Conservation (phyloP, 352 stramenopile genomes). For the Phytophthora aleatoria region DNA sequence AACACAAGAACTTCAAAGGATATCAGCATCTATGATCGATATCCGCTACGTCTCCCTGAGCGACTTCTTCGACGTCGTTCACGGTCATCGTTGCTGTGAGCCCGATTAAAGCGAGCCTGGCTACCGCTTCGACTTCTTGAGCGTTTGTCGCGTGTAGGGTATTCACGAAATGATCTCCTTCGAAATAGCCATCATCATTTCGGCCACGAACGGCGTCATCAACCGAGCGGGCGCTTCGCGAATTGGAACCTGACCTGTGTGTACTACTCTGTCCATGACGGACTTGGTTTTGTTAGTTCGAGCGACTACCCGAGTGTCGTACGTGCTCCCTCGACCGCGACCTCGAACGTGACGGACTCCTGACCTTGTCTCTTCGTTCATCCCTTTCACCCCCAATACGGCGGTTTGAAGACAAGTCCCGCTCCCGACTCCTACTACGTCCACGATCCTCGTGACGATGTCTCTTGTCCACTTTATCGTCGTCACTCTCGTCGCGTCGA, state of each 20-base stretch:
- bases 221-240: not conserved
- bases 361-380: not conserved
- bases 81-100: not conserved
- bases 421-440: conserved; percentile 6
- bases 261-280: not conserved
- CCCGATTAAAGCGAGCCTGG: not conserved
- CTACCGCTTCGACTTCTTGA: conserved; percentile 17
- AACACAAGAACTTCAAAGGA: conserved; percentile 83
- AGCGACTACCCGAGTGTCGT: not conserved
- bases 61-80: not conserved
- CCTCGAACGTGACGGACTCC: conserved; percentile 9
- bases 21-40: conserved; percentile 5
- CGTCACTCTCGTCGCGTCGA: not conserved
- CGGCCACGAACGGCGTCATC: not conserved
- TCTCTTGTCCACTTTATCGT: conserved; percentile 32
- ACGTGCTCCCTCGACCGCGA: conserved; percentile 14
- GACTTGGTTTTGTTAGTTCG: not conserved
- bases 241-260: conserved; percentile 6
- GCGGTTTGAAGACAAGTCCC: not conserved
- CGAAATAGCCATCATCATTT: conserved; percentile 1
- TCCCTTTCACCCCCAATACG: not conserved
- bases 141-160: conserved; percentile 4
- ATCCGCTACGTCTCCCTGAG: not conserved
- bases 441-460: not conserved
- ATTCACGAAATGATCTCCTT: conserved; percentile 7